These are phyloP conservation scores for Keithomyces neogunnii DNA, from an alignment of 2,329 filamentous ascomycete species.

Conservation along the genomic window DNA sequence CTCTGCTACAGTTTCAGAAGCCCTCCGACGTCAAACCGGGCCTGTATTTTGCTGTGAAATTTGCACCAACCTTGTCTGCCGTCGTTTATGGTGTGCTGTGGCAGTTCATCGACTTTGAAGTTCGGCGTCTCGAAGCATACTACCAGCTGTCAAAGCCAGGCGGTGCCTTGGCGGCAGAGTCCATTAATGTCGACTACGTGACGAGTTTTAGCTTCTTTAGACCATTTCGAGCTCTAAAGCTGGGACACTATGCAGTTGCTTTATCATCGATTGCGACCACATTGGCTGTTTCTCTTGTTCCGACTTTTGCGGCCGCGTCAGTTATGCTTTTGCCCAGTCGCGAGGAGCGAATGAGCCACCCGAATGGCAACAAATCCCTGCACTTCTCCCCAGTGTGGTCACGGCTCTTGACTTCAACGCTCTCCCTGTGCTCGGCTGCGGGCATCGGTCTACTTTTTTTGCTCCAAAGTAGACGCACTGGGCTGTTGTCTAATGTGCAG, in stretches of 20 bases:
- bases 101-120: conserved; percentile 59
- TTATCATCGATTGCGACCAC: conserved; percentile 57
- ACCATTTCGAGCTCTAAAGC: conserved; percentile 52
- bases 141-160: conserved; percentile 54
- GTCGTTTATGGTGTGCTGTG: conserved; percentile 57
- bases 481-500: conserved; percentile 58
- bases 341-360: conserved; percentile 30
- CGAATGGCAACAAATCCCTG: conserved; percentile 42
- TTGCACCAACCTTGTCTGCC: conserved; percentile 51
- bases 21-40: conserved; percentile 41
- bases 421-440: conserved; percentile 49
- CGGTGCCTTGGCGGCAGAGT: conserved; percentile 54
- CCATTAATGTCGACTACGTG: conserved; percentile 67
- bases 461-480: conserved; percentile 54
- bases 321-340: conserved; percentile 49
- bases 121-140: conserved; percentile 58
- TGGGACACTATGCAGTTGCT: conserved; percentile 60
- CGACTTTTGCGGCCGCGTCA: conserved; percentile 57
- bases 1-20: conserved; percentile 40
- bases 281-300: conserved; percentile 59
- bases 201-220: conserved; percentile 59
- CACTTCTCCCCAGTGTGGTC: conserved; percentile 51
- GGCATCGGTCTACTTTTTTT: conserved; percentile 51
- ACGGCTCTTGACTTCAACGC: conserved; percentile 46
- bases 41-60: conserved; percentile 55